These are phyloP conservation scores for Collybia mongolica DNA, from an alignment of 768 basidiomycete species.

Conservation along the genomic window DNA sequence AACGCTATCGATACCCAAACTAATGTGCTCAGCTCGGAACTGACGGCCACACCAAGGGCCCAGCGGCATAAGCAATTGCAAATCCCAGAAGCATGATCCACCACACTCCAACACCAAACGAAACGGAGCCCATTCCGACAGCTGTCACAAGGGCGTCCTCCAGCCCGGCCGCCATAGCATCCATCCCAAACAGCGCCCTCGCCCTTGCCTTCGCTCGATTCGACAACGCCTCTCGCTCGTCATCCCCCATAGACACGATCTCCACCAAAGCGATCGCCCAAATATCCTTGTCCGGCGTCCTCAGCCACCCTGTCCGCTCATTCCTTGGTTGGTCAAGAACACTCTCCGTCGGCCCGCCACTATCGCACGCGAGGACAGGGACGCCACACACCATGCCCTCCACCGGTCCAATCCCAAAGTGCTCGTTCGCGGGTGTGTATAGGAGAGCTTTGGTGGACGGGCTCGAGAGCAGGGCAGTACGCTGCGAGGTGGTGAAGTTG, in stretches of 20 bases:
- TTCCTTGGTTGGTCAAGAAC: conserved; percentile 37
- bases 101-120: conserved; percentile 12
- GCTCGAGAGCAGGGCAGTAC: conserved; percentile 74
- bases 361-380: conserved; percentile 84
- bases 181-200: conserved; percentile 67
- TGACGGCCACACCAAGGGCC: conserved; percentile 14
- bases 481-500: conserved; percentile 85
- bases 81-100: conserved; percentile 29
- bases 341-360: conserved; percentile 91
- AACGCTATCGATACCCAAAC: no score
- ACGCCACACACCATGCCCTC: conserved; percentile 93
- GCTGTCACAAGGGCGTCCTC: conserved; percentile 57
- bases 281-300: conserved; percentile 51
- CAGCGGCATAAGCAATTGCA: conserved; percentile 25
- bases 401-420: conserved; percentile 95
- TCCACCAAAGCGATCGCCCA: conserved; percentile 74
- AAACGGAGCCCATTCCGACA: conserved; percentile 45
- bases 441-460: conserved; percentile 71
- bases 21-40: no score
- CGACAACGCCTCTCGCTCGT: conserved; percentile 48
- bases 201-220: conserved; percentile 62
- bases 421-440: conserved; percentile 94
- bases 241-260: conserved; percentile 45
- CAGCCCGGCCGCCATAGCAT: conserved; percentile 64
- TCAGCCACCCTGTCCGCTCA: conserved; percentile 77